A percentile compares a stretch with the other conserved stretches of the same genome.
Evolutionary conservation across 208 protist genomes (phyloP).

Genomic region (Trichomonas tenax): DNA sequence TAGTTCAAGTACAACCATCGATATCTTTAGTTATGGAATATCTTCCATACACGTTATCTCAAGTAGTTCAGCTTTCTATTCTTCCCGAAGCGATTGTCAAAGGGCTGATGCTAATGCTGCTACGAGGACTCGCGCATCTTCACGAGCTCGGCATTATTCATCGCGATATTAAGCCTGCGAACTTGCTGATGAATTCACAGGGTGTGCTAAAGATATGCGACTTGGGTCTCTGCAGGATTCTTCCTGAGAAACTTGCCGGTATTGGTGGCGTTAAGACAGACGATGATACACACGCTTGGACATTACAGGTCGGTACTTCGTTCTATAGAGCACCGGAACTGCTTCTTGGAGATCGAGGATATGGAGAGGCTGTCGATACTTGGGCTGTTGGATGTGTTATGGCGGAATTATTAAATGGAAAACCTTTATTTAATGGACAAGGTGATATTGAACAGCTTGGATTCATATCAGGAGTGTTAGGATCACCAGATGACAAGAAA

Average conservation of each 20-base stretch:
- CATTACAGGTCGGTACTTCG: constrained; percentile 50
- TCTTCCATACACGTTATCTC: background rate
- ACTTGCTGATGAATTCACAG: background rate
- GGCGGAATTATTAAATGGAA: constrained; percentile 64
- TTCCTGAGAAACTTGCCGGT: background rate
- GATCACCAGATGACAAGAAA: background rate
- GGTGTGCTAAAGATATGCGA: background rate
- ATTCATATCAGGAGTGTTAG: background rate
- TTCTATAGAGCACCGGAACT: constrained; percentile 95
- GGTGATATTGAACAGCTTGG: constrained; percentile 74
- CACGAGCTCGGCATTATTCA: background rate
- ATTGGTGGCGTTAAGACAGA: background rate
- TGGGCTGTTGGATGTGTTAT: constrained; percentile 93
- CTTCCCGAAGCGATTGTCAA: constrained; percentile 1
- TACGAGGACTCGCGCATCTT: background rate
- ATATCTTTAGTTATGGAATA: constrained; percentile 15
- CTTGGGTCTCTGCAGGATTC: background rate
- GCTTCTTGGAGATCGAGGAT: constrained; percentile 72
- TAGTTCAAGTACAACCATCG: background rate
- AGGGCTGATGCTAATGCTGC: background rate
- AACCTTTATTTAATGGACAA: constrained; percentile 77
- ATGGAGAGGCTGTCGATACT: constrained; percentile 78
- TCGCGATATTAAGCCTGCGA: background rate
- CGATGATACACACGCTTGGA: background rate
- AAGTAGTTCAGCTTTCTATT: background rate